These are phyloP conservation scores for Entomortierella chlamydospora DNA, from an alignment of 192 early-diverging fungal genomes.

Conservation along the genomic window DNA sequence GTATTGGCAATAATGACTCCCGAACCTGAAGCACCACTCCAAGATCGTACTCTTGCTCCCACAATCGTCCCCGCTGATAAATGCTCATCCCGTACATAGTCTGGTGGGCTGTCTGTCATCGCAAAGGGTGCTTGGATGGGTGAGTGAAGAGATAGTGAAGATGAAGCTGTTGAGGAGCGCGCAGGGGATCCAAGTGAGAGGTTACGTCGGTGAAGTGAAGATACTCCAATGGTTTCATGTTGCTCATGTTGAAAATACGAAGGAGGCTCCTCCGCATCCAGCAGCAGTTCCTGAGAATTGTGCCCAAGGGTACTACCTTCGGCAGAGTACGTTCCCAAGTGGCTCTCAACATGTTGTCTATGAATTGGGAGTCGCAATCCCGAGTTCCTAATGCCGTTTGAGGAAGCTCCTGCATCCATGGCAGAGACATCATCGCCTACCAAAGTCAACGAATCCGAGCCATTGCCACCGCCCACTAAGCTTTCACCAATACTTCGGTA, in stretches of 20 bases:
- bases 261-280: constrained; percentile 35
- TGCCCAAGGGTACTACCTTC: constrained; percentile 16
- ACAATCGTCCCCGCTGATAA: neutral
- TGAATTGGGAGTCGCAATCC: constrained; percentile 5
- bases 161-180: constrained; percentile 43
- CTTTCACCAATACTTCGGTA: constrained; percentile 46
- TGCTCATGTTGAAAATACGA: constrained; percentile 51
- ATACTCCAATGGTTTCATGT: neutral
- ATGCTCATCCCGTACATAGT: constrained; percentile 34
- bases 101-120: constrained; percentile 36
- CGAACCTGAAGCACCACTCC: neutral
- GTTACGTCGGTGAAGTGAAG: constrained; percentile 23
- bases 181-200: constrained; percentile 40
- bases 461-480: constrained; percentile 6
- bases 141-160: constrained; percentile 36
- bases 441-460: neutral
- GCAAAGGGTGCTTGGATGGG: neutral
- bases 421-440: neutral
- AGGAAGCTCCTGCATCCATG: no score
- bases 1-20: neutral
- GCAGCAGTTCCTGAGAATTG: constrained; percentile 28
- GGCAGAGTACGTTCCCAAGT: constrained; percentile 16
- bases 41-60: neutral
- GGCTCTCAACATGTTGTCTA: constrained; percentile 38
- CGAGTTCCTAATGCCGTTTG: neutral